Evolutionary conservation across 2,329 filamentous ascomycete genomes (phyloP), one percentile per base, ranked within the genome.

Genomic region (Didymella sp.): DNA sequence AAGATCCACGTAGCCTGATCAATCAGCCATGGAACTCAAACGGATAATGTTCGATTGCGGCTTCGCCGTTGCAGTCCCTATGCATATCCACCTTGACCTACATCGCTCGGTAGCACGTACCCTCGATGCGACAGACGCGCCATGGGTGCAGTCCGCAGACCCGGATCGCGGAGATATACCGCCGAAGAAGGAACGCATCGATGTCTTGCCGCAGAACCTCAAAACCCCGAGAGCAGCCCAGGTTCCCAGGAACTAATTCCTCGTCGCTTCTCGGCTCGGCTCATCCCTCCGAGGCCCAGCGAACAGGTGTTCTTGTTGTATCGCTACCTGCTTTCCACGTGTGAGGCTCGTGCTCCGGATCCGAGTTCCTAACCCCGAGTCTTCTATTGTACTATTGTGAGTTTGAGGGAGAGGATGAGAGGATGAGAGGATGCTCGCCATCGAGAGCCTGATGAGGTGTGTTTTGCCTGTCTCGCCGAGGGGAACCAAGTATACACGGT

Each of bases 41-140:
- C 21, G 30, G 22, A 21, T 4, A 13, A 25, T 13, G 17, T 48
- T 44, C 11, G 4, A 27, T 42, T 17, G 12, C 3, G 4, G 38
- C 15, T 33, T 48, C 25, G 31, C 48, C 44, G 48, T 49, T 57
- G 38, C 35, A 30, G 30, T 48, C 42, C 27, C 30, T 51, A 43
- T 52, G 49, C 54, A 40, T 47, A 22, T 21, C 6, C n/a, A 25
- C 22, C 22, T 15, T 7, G 21, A 30, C 21, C 12, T 21, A 17
- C 30, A 28, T 11, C n/a, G 15, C 30, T 35, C 4, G 37, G 4
- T 2, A 42, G 2, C n/a, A 24, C 13, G 7, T 17, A 30, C 11
- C 13, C 21, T 19, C 9, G 3, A 35, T 25, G 15, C 22, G 30
- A 6, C 8, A 8, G 4, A 7, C 9, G 28, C 27, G 22, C 24